A percentile compares a stretch with the other conserved stretches of the same genome.
These are phyloP conservation scores for Pistacia vera DNA, from an alignment of 345 rosid species.

Conservation along the genomic window DNA sequence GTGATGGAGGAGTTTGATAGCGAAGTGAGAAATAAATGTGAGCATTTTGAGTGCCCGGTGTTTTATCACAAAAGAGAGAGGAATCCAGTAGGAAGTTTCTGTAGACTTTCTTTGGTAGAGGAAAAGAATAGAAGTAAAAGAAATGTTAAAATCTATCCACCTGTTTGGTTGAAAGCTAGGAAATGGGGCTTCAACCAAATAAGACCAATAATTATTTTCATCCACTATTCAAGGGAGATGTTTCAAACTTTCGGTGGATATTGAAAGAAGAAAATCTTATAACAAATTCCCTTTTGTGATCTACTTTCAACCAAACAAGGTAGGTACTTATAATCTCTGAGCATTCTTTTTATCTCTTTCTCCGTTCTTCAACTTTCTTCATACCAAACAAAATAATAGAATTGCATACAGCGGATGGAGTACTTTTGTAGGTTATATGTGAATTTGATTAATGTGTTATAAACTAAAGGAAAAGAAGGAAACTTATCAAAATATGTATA, in stretches of 20 bases:
- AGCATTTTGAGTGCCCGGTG: background rate
- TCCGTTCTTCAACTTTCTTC: background rate
- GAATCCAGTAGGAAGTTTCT: background rate
- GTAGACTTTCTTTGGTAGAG: background rate
- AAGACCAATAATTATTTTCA: too few species aligned
- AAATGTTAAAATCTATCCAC: background rate
- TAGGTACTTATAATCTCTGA: too few species aligned
- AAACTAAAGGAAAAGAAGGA: background rate
- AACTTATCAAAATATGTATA: background rate
- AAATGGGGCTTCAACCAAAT: background rate
- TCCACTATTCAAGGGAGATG: too few species aligned
- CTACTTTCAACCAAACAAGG: background rate
- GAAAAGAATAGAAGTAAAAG: background rate
- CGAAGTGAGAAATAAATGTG: background rate
- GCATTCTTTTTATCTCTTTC: background rate
- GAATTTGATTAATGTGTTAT: background rate
- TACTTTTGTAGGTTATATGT: background rate
- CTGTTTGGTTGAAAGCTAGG: background rate
- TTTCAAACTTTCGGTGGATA: background rate
- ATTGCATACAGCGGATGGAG: background rate
- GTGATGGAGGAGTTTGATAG: background rate
- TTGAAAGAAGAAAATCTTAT: background rate
- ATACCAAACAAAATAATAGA: background rate
- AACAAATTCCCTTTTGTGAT: background rate
- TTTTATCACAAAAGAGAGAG: background rate